phyloP scores from a whole-genome alignment of 345 rosid genomes.

The Brassica incana region DNA sequence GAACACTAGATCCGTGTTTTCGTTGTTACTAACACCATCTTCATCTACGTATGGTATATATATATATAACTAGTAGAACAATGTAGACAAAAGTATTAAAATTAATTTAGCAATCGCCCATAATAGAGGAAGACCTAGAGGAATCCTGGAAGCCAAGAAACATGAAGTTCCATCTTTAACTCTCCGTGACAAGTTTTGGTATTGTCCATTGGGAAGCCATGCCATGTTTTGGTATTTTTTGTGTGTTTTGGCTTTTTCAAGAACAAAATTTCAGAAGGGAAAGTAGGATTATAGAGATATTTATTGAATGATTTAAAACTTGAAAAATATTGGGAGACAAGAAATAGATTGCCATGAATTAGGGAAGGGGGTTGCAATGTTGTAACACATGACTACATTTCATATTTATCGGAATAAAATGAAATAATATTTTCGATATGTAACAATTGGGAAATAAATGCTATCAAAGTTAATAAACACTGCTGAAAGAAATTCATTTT shows the following conservation, averaged over 20 bases:
- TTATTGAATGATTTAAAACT: constrained; percentile 49
- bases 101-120: not conserved
- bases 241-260: not conserved
- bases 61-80: not conserved
- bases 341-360: constrained; percentile 34
- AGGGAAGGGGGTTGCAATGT: constrained; percentile 40
- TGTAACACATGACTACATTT: constrained; percentile 42
- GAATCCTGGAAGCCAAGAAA: constrained; percentile 56
- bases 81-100: not conserved
- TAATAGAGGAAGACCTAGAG: constrained; percentile 44
- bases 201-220: constrained; percentile 55
- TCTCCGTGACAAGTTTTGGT: constrained; percentile 56
- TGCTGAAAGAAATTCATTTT: not conserved
- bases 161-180: constrained; percentile 64
- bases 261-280: not conserved
- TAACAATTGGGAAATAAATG: not conserved
- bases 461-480: not conserved
- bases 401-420: constrained; percentile 30
- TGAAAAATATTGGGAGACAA: constrained; percentile 24
- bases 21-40: constrained; percentile 26
- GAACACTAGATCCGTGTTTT: constrained; percentile 19
- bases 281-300: not conserved
- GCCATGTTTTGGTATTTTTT: not conserved
- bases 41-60: constrained; percentile 43
- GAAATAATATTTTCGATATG: not conserved